Evolutionary conservation across 257 asterid species (phyloP).

Genomic region (Solanum tacnaense): DNA sequence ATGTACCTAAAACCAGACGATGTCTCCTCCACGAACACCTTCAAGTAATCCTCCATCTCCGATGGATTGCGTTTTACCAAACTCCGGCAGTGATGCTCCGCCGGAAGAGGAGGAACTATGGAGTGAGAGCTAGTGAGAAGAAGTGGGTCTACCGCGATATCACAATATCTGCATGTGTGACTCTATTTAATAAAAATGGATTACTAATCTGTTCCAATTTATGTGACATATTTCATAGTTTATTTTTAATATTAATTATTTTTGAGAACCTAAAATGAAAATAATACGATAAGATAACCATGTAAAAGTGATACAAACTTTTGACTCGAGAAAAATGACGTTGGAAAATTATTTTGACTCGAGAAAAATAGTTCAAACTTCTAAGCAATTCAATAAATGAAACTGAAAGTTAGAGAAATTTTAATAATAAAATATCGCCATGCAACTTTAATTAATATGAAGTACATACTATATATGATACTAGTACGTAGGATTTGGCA

Average conservation of each 20-base stretch:
- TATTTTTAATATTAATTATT: too few species aligned
- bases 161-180: neutral
- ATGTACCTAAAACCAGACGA: slow-evolving; percentile 53
- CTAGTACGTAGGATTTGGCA: neutral
- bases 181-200: neutral
- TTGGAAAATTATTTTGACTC: too few species aligned
- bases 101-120: neutral
- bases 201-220: neutral
- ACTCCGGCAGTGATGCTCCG: neutral
- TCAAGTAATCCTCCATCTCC: slow-evolving; percentile 23
- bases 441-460: neutral
- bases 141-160: neutral
- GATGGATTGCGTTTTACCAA: neutral
- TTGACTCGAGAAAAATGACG: too few species aligned
- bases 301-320: too few species aligned
- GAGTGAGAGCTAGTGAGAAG: neutral
- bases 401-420: too few species aligned
- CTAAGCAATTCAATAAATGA: neutral
- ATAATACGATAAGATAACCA: too few species aligned
- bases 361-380: neutral
- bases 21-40: slow-evolving; percentile 60
- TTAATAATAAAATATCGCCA: too few species aligned
- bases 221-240: too few species aligned
- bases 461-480: too few species aligned
- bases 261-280: too few species aligned